These are phyloP conservation scores for Bocquillonia castaneifolia DNA, from an alignment of 441 rosid species.

Conservation along the genomic window DNA sequence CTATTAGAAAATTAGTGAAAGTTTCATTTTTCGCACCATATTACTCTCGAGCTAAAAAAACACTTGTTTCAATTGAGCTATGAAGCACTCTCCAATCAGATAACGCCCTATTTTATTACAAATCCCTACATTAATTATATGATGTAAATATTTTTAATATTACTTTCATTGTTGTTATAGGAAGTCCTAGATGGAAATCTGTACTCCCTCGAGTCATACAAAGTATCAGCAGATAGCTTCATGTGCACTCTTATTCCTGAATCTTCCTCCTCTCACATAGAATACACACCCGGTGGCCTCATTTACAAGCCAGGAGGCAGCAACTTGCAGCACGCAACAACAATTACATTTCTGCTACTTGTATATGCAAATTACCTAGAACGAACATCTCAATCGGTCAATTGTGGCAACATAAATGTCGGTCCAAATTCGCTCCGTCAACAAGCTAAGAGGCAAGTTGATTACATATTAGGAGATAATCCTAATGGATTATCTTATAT, in stretches of 20 bases:
- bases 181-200: slow-evolving; percentile 61
- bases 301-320: slow-evolving; percentile 90
- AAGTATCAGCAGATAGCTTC: slow-evolving; percentile 87
- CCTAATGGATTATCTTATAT: slow-evolving; percentile 77
- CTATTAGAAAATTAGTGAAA: too few relatives aligned
- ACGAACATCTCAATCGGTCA: slow-evolving; percentile 52
- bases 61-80: too few relatives aligned
- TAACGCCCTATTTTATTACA: too few relatives aligned
- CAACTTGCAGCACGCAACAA: slow-evolving; percentile 85
- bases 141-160: neutral
- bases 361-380: slow-evolving; percentile 76
- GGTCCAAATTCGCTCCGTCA: slow-evolving; percentile 55
- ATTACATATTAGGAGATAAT: slow-evolving; percentile 81
- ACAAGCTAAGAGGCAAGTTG: slow-evolving; percentile 75
- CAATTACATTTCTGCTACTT: slow-evolving; percentile 78
- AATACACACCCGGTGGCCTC: slow-evolving; percentile 76
- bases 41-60: too few relatives aligned
- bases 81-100: too few relatives aligned
- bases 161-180: slow-evolving; percentile 24
- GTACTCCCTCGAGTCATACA: slow-evolving; percentile 65
- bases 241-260: slow-evolving; percentile 80
- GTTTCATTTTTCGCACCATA: too few relatives aligned
- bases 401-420: slow-evolving; percentile 48
- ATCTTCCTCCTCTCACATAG: slow-evolving; percentile 61
- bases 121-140: too few relatives aligned